Percentiles rank a stretch among this genome's conserved stretches.
Evolutionary conservation across 2,329 filamentous ascomycete genomes (phyloP).

Genomic region (Fusarium hostae): DNA sequence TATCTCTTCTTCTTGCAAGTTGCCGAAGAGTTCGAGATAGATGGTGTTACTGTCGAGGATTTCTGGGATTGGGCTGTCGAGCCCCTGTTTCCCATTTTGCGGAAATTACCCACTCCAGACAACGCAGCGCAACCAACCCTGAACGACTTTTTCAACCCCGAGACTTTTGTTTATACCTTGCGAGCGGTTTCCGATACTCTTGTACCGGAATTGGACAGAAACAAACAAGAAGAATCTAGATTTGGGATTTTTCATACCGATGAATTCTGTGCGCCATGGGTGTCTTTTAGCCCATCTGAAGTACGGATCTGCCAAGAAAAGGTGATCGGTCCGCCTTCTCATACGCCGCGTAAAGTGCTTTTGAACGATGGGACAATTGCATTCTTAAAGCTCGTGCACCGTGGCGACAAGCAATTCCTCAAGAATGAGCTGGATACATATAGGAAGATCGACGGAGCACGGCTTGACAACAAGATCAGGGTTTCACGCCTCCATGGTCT

Average conservation of each 20-base stretch:
- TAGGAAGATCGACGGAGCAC: neutral
- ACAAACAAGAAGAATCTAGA: rapidly evolving
- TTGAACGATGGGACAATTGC: neutral
- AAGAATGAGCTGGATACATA: neutral
- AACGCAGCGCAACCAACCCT: rapidly evolving
- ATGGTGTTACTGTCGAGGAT: neutral
- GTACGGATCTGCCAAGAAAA: neutral
- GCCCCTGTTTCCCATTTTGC: neutral
- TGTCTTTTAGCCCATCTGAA: neutral
- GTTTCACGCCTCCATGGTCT: neutral
- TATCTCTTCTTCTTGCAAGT: neutral
- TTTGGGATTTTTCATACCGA: neutral
- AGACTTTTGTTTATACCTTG: rapidly evolving
- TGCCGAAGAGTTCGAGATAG: neutral
- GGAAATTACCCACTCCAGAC: neutral
- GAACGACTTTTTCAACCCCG: neutral
- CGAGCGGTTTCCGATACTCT: rapidly evolving
- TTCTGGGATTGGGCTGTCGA: neutral
- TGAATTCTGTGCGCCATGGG: neutral
- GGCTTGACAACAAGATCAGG: rapidly evolving
- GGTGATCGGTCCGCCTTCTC: rapidly evolving
- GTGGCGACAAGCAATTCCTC: rapidly evolving
- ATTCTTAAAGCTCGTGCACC: neutral
- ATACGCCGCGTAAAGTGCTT: neutral
- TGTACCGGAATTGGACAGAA: neutral